Base-by-base conservation (phyloP, 176 grass and related monocot species). In the Phoenix dactylifera region DNA sequence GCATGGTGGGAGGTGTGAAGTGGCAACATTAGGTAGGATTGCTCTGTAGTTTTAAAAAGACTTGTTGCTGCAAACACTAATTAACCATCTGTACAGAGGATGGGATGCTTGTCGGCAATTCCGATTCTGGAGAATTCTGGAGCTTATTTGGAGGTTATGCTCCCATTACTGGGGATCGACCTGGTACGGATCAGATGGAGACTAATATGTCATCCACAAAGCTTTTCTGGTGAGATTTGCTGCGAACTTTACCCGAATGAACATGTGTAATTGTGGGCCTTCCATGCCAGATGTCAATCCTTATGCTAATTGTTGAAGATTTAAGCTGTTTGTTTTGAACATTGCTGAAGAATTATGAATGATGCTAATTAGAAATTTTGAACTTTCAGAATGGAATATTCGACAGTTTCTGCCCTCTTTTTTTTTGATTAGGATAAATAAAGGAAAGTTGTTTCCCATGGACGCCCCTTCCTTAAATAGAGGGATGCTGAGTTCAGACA, bases 401-500 rank as follows among this genome's bases (percentile, higher is more conserved):
- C 35, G 14, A 3, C 35, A 14, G 35, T 44, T 14, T 29, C 5
- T 28, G 16, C 29, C 20, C 6, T 30, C 55, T 26, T 15, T 66
- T 54, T 83, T 56, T 7, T 35, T 44, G 35, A 14, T 44, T 57
- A 96, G 91, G 80, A 82, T 96, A 57, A 76, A 87, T 50, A 90
- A 84, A 70, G 76, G 71, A 59, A 77, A 72, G 64, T 57, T 79
- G 57, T 60, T 74, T 22, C 71, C 54, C 20, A 49, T 90, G 58
- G 91, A 90, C 48, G 4, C 69, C 53, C 18, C 74, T 25, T 66
- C 75, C 29, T 72, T 96, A 57, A 72, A 83, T 65, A 80, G 78
- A 85, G 57, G 69, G 68, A 74, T 90, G 18, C 48, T 96, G 57
- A 82, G 76, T 25, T 87, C 86, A 14, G 67, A 87, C 65, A 96